Conservation (phyloP, 2,329 filamentous ascomycete genomes). For the Colletotrichum orchidophilum region DNA sequence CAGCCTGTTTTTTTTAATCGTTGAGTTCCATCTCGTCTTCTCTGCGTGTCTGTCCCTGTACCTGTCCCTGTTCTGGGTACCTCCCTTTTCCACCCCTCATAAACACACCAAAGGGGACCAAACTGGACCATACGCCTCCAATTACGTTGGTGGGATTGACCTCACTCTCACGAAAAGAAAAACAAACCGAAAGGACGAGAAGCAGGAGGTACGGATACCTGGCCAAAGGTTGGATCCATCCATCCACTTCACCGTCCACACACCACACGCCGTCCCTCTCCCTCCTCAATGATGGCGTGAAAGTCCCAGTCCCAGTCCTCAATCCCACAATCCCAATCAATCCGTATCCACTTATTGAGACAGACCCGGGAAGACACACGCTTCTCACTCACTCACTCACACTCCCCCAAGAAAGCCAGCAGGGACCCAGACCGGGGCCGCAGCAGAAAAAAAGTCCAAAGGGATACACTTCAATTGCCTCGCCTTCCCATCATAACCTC, state of each 20-base stretch:
- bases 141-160: constrained; percentile 30
- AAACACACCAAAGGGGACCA: not conserved
- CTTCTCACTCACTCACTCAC: constrained; percentile 4
- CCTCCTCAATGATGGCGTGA: constrained; percentile 14
- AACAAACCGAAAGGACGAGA: not conserved
- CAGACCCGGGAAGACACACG: constrained; percentile 14
- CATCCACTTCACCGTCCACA: constrained; percentile 22
- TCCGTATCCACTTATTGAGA: constrained; percentile 27
- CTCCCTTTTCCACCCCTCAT: not conserved
- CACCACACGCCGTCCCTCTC: constrained; percentile 9
- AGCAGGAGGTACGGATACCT: not conserved
- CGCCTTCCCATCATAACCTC: constrained; percentile 29
- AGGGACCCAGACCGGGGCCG: constrained; percentile 21
- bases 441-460: constrained; percentile 20
- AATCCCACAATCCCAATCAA: constrained; percentile 31
- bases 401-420: constrained; percentile 8
- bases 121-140: constrained; percentile 29
- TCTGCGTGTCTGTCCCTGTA: not conserved
- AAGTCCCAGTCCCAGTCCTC: constrained; percentile 19
- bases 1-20: constrained; percentile 30
- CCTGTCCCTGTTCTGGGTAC: constrained; percentile 14
- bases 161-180: constrained; percentile 21
- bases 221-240: constrained; percentile 27
- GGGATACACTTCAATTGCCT: constrained; percentile 32
- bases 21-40: constrained; percentile 21